Evolutionary conservation across 2,329 filamentous ascomycete species (phyloP), one percentile per base, ranked within the genome.

Genomic region (Arthrobotrys musiformis): DNA sequence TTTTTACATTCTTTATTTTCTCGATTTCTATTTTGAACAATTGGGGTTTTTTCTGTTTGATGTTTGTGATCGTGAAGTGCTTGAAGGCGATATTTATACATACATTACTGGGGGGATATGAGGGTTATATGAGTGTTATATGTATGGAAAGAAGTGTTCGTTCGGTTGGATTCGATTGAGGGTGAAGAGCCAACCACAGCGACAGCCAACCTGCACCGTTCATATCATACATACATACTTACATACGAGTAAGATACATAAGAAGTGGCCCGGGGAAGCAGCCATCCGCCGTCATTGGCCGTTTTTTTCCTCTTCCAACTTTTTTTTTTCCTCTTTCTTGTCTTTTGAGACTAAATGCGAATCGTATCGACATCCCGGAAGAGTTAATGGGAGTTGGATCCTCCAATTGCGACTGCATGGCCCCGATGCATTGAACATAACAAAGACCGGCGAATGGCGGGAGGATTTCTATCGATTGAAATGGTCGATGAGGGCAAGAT

Each of bases 291-390:
- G 61, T 46, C 56, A 75, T 75, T 75, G 70, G 70, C 63, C 44
- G 17, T 5, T 37, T 9, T 17, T n/a, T 7, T 7, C 3, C 37
- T n/a, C 37, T 24, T 17, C 52, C 52, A 58, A 58, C 52, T 42
- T 22, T 9, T 46, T 35, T 35, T 69, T 50, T 50, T 50, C 30
- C 40, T 50, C n/a, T 61, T 30, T 26, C 50, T 17, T 37, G 42
- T 48, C 19, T 48, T 17, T 48, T 42, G n/a, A n/a, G n/a, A n/a
- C n/a, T n/a, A n/a, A n/a, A 35, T 35, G 5, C 5, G 30, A 8
- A 58, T 76, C 72, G 72, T 76, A 50, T 76, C 72, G 72, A 76
- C 58, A 70, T 66, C 72, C 72, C 52, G 19, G n/a, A n/a, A n/a
- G n/a, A n/a, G n/a, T n/a, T 64, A 70, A 70, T 17, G n/a, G n/a